phyloP scores from a whole-genome alignment of 225 moss, liverwort and hornwort species.

The Pseudoscleropodium purum region DNA sequence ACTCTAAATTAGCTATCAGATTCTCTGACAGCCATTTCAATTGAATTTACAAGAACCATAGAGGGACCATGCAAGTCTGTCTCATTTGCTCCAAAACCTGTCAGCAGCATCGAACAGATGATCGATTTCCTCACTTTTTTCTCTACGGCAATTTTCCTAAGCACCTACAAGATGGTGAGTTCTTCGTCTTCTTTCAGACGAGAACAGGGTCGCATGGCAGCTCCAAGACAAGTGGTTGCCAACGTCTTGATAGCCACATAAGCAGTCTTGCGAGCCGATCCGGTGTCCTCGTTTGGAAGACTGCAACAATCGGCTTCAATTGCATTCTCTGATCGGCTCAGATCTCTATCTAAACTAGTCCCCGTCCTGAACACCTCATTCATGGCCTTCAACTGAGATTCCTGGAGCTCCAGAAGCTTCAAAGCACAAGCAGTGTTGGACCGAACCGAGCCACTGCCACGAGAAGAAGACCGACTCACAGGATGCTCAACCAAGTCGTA shows the following conservation, averaged over 20 bases:
- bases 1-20: neutral
- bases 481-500: slow-evolving; percentile 43
- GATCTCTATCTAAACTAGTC: neutral
- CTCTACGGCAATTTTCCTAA: neutral
- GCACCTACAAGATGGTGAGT: slow-evolving; percentile 4
- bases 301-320: neutral
- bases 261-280: slow-evolving; percentile 22
- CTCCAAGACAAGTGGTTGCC: slow-evolving; percentile 46
- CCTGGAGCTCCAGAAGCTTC: slow-evolving; percentile 33
- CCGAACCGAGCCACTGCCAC: slow-evolving; percentile 20
- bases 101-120: slow-evolving; percentile 37
- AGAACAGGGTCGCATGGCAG: slow-evolving; percentile 25
- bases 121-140: neutral
- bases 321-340: neutral
- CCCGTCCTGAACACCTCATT: slow-evolving; percentile 24
- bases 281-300: slow-evolving; percentile 12
- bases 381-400: slow-evolving; percentile 42
- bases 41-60: slow-evolving; percentile 13
- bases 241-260: slow-evolving; percentile 43
- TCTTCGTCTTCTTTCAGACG: slow-evolving; percentile 36
- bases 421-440: neutral
- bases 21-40: slow-evolving; percentile 3
- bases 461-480: slow-evolving; percentile 36
- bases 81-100: slow-evolving; percentile 30
- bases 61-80: slow-evolving; percentile 23